Conservation (phyloP, 768 basidiomycete species). For the Amanita fuliginea region DNA sequence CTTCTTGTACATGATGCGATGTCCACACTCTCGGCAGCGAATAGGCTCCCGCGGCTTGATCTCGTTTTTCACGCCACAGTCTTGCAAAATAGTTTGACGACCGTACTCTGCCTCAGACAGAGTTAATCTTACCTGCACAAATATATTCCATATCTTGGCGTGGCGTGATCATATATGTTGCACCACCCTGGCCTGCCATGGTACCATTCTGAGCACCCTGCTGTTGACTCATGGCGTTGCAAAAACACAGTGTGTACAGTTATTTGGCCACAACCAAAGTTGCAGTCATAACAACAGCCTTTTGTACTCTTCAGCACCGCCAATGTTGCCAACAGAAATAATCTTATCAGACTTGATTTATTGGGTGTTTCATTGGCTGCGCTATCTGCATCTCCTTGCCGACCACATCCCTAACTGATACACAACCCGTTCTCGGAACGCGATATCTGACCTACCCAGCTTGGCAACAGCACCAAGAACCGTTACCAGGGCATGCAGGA, state of each 20-base stretch:
- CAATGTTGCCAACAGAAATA: not conserved
- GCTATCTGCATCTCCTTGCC: conserved; percentile 44
- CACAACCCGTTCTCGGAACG: conserved; percentile 20
- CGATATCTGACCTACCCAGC: conserved; percentile 30
- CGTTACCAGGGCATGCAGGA: conserved; percentile 37
- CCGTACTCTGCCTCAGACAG: not conserved
- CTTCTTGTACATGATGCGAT: conserved; percentile 99
- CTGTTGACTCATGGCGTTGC: conserved; percentile 28
- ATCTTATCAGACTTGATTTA: not conserved
- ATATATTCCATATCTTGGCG: conserved; percentile 73
- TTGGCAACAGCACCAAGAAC: conserved; percentile 47
- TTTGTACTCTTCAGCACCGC: not conserved
- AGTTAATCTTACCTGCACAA: conserved; percentile 55
- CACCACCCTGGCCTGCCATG: conserved; percentile 12
- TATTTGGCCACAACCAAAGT: conserved; percentile 7
- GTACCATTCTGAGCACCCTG: conserved; percentile 13
- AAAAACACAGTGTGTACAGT: conserved; percentile 10
- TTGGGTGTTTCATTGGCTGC: not conserved
- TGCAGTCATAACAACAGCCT: not conserved
- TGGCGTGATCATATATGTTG: conserved; percentile 21
- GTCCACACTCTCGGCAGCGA: conserved; percentile 92
- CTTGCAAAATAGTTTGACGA: conserved; percentile 26
- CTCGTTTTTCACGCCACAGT: conserved; percentile 88
- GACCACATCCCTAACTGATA: conserved; percentile 33
- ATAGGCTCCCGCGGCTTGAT: conserved; percentile 89